Evolutionary conservation across 2,329 filamentous ascomycete species (phyloP), one percentile per base, ranked within the genome.

Genomic region (Cercospora nicotianae): DNA sequence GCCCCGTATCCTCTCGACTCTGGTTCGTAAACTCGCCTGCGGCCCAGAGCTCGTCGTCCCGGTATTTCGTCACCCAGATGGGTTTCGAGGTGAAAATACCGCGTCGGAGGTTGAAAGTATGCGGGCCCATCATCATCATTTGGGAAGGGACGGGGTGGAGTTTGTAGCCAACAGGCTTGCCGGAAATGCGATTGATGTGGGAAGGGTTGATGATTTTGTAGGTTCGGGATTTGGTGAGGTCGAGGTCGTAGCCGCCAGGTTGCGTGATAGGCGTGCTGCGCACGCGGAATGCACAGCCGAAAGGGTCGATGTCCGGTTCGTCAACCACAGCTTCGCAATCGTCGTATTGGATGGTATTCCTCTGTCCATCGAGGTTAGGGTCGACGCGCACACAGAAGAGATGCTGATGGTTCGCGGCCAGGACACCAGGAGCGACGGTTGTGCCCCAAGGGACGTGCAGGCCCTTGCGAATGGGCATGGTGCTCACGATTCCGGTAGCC

Each of bases 321-420:
- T 39, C 13, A 39, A 39, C 33, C 5, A 39, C 33, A 39, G 33
- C 13, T 39, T 39, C 33, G 33, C 33, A 39, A 5, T 39, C 33
- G 33, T 16, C 79, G 74, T 90, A 83, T 60, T 83, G 77, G 26
- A 83, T 72, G 31, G 82, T 77, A 76, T 85, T 83, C 63, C 78
- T 66, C 73, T 79, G 75, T 66, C 83, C 80, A 69, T 85, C 81
- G 67, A 85, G 77, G 72, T 79, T 77, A 33, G 83, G 78, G 77
- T 86, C 79, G 67, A 87, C 72, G 65, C 84, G 79, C 70, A 86
- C 74, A 70, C 80, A 77, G 81, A 94, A 92, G 77, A 93, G 90
- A 78, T 93, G 91, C 76, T 94, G 91, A 75, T 93, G 91, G 78
- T 91, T 88, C 0, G 83, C 82, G 2, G 89, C 90, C 36, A 92